Conservation (phyloP, 257 asterid species). For the Solanum virginianum region DNA sequence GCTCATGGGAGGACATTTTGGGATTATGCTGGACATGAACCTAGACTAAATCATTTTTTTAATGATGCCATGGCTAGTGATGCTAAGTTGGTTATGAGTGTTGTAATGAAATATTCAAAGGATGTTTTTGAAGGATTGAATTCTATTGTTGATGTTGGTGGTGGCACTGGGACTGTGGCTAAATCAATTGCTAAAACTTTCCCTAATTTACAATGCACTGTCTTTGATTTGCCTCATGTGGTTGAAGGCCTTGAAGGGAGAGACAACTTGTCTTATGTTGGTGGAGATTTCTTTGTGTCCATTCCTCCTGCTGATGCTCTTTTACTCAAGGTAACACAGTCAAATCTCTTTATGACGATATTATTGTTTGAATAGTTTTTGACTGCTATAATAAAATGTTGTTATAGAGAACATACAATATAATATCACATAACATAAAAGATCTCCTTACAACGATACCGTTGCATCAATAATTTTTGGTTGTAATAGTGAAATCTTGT, state of each 20-base stretch:
- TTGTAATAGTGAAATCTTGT: background rate
- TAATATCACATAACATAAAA: background rate
- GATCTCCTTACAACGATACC: background rate
- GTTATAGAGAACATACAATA: background rate
- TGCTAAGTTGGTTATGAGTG: background rate
- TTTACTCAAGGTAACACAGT: conserved; percentile 3
- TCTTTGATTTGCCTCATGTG: conserved; percentile 22
- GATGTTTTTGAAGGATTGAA: conserved; percentile 11
- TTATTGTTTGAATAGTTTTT: background rate
- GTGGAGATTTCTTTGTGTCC: conserved; percentile 14
- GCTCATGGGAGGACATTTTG: conserved; percentile 7
- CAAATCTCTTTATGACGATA: background rate
- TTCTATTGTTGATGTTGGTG: conserved; percentile 21
- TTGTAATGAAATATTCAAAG: background rate
- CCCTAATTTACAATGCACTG: conserved; percentile 10
- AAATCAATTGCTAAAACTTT: conserved; percentile 5
- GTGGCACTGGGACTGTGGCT: conserved; percentile 24
- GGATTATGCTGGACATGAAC: conserved; percentile 7
- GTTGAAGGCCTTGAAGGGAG: conserved; percentile 5
- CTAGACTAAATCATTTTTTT: background rate
- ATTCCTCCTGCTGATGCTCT: conserved; percentile 15
- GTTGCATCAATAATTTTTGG: accelerated
- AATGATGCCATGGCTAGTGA: conserved; percentile 20
- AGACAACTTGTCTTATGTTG: conserved; percentile 1
- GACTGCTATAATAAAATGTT: no score